Percentiles rank a stretch among this genome's conserved stretches.
Evolutionary conservation across 202 grass and related monocot genomes (phyloP).

Genomic region (Digitaria exilis): DNA sequence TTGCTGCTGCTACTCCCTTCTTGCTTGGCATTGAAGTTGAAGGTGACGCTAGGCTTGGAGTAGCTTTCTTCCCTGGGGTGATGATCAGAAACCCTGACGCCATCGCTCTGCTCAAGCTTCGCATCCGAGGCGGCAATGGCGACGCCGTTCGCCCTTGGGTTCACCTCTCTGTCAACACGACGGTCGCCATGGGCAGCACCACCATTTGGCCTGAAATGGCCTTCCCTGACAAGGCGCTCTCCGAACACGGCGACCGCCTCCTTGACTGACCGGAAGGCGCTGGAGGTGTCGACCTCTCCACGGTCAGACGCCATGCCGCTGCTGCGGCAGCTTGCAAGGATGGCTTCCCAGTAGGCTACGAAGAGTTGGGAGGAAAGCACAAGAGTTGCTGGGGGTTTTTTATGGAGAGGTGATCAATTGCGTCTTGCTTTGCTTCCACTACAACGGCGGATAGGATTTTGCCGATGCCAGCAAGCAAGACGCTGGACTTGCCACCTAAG

Average conservation of each 20-base stretch:
- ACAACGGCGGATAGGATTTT: constrained; percentile 49
- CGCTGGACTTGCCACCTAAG: constrained; percentile 45
- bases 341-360: constrained; percentile 27
- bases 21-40: constrained; percentile 32
- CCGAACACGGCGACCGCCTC: constrained; percentile 82
- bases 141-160: neutral
- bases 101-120: constrained; percentile 27
- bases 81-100: neutral
- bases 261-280: constrained; percentile 81
- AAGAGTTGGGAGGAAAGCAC: constrained; percentile 27
- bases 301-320: constrained; percentile 11
- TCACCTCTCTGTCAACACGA: constrained; percentile 15
- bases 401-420: constrained; percentile 42
- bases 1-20: neutral
- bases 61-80: constrained; percentile 13
- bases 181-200: neutral
- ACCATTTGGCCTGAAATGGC: constrained; percentile 35
- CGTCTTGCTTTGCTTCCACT: constrained; percentile 83
- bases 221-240: constrained; percentile 50
- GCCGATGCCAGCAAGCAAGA: constrained; percentile 45
- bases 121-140: constrained; percentile 9
- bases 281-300: constrained; percentile 66
- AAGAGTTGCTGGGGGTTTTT: constrained; percentile 5
- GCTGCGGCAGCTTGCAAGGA: constrained; percentile 24
- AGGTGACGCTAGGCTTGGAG: constrained; percentile 34